Evolutionary conservation across 441 rosid genomes (phyloP).

Genomic region (Jatropha multifida): DNA sequence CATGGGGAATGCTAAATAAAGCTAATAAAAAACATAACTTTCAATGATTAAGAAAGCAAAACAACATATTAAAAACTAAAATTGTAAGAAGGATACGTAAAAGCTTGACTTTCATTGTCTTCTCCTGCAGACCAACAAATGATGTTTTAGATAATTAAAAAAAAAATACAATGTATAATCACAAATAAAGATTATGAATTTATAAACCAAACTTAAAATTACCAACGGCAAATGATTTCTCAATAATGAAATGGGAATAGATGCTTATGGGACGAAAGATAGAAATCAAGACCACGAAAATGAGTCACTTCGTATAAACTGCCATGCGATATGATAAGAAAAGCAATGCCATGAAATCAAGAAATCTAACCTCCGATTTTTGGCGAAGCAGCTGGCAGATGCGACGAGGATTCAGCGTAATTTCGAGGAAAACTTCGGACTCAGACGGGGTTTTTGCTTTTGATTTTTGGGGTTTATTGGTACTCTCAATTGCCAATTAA

Average conservation of each 20-base stretch:
- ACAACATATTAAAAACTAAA: not conserved
- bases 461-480: not conserved
- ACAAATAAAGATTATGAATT: not conserved
- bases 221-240: not conserved
- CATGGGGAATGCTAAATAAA: not conserved
- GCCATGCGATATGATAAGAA: not conserved
- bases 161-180: not conserved
- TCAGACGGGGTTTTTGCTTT: not conserved
- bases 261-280: not conserved
- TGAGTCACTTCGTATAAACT: not conserved
- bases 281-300: not conserved
- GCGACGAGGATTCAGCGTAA: too few relatives aligned
- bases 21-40: not conserved
- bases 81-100: slow-evolving; percentile 68
- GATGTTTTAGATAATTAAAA: too few relatives aligned
- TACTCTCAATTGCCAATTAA: not conserved
- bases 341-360: not conserved
- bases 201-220: not conserved
- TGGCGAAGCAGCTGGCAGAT: too few relatives aligned
- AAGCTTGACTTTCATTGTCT: slow-evolving; percentile 71
- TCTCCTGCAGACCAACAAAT: slow-evolving; percentile 31
- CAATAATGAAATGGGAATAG: not conserved
- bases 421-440: not conserved
- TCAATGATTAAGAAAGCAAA: not conserved
- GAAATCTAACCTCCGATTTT: too few relatives aligned